These are phyloP conservation scores for Xylaria intraflava DNA, from an alignment of 495 filamentous ascomycete species.

Conservation along the genomic window DNA sequence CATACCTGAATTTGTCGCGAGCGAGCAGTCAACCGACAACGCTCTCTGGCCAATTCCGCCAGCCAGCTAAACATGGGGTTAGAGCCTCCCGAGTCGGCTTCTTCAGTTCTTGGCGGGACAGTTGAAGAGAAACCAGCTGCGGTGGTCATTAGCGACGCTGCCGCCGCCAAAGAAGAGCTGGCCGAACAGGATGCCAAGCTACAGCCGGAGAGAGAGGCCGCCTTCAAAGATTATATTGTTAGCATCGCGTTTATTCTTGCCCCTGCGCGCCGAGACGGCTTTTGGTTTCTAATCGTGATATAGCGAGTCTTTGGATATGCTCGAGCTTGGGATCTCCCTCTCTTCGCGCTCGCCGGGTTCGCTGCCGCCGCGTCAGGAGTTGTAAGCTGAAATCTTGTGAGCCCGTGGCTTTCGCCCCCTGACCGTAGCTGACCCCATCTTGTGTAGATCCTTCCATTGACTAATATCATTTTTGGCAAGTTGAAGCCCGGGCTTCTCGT, in stretches of 20 bases:
- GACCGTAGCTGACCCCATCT: neutral
- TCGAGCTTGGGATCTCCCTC: conserved; percentile 33
- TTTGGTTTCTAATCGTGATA: conserved; percentile 9
- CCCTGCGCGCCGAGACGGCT: neutral
- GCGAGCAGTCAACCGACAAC: too few species aligned
- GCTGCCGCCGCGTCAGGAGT: conserved; percentile 23
- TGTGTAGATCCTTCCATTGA: conserved; percentile 22
- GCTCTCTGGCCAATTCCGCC: neutral
- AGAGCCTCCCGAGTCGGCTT: neutral
- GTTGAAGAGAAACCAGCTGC: conserved; percentile 5
- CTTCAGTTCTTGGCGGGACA: conserved; percentile 4
- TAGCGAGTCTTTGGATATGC: conserved; percentile 41
- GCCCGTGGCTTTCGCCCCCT: neutral
- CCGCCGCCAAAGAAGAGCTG: conserved; percentile 18
- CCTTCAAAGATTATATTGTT: conserved; percentile 34
- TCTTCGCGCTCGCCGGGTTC: conserved; percentile 30
- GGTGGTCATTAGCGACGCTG: neutral
- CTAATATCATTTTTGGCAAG: conserved; percentile 27
- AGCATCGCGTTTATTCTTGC: neutral
- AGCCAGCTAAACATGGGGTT: conserved; percentile 7
- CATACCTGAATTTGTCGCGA: too few species aligned
- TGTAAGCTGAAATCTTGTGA: conserved; percentile 14
- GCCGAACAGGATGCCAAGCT: conserved; percentile 23
- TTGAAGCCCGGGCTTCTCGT: neutral
- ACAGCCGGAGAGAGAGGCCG: conserved; percentile 37